Evolutionary conservation across 163 green algal genomes (phyloP), one percentile per base, ranked within the genome.

Genomic region (Chlamydomonas reinhardtii): DNA sequence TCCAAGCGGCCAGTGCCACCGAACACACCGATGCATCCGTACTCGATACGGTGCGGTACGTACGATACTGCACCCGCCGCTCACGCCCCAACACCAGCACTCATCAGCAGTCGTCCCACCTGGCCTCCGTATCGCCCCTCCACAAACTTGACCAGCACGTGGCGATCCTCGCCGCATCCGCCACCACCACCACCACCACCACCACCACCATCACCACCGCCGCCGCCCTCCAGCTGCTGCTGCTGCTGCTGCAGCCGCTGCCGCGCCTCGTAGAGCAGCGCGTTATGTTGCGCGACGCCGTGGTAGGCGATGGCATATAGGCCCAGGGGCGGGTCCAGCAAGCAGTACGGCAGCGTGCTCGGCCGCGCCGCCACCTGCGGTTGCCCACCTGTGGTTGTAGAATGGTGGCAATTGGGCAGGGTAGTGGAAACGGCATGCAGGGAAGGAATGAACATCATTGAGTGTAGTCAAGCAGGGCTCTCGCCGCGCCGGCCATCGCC

Each of bases 251-350:
- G 39, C 39, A 8, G 39, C 39, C 8, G 73, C n/a, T 68, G n/a
- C 73, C 68, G 27, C 64, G 80, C 83, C 32, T 78, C 64, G 59
- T 76, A 88, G 37, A 88, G 48, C 61, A 88, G 65, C 20, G n/a
- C 39, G 39, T 48, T 5, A 5, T 48, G 39, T 48, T 48, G 39
- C 39, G 5, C 34, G 32, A 39, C 22, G 39, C 80, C 83, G 14
- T 19, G 48, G 73, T 54, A 80, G 48, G 73, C 34, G 70, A 76
- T 61, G 70, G 22, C 24, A 4, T 34, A 35, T 22, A 76, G 24
- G 31, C 34, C 31, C 29, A 76, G 70, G 4, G 35, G 25, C 70
- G 59, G 37, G 70, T 76, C 70, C 37, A 76, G 37, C 37, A 76
- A 39, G 70, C 70, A 62, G 70, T 76, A 76, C 70, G 70, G 70